Conservation (phyloP, 2,329 filamentous ascomycete species). For the Trichoderma atrobrunneum region DNA sequence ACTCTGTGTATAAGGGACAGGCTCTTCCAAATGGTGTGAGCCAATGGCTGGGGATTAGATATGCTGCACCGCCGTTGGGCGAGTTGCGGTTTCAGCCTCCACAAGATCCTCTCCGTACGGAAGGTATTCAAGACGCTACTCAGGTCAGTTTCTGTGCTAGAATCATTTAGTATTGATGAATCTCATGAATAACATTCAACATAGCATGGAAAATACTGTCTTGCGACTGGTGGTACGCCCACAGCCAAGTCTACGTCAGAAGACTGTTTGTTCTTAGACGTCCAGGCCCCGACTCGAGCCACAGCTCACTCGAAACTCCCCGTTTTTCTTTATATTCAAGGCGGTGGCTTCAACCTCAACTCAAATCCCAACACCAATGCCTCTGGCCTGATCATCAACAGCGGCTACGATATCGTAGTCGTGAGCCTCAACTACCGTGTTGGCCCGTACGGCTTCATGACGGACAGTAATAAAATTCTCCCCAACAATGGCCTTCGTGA, state of each 20-base stretch:
- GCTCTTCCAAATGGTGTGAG: conserved; percentile 55
- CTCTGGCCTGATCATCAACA: conserved; percentile 54
- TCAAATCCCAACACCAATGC: conserved; percentile 56
- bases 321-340: conserved; percentile 59
- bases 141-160: conserved; percentile 38
- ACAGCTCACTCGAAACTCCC: conserved; percentile 53
- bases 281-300: conserved; percentile 57
- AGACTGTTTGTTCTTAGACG: conserved; percentile 68
- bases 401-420: conserved; percentile 61
- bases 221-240: conserved; percentile 30
- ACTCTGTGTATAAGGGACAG: conserved; percentile 63
- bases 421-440: conserved; percentile 77
- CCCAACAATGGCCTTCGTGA: conserved; percentile 70
- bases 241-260: conserved; percentile 43
- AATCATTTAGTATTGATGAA: background rate
- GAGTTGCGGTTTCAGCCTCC: conserved; percentile 66
- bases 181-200: background rate
- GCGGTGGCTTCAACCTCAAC: conserved; percentile 57
- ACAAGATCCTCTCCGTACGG: conserved; percentile 52
- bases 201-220: conserved; percentile 25
- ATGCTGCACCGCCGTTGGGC: conserved; percentile 66
- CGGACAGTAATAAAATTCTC: conserved; percentile 53
- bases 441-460: conserved; percentile 70
- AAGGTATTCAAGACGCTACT: conserved; percentile 51
- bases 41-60: conserved; percentile 73